Percentiles rank a stretch among this genome's conserved stretches.
phyloP scores from a whole-genome alignment of 2,329 filamentous ascomycete species.

The Metarhizium rileyi region DNA sequence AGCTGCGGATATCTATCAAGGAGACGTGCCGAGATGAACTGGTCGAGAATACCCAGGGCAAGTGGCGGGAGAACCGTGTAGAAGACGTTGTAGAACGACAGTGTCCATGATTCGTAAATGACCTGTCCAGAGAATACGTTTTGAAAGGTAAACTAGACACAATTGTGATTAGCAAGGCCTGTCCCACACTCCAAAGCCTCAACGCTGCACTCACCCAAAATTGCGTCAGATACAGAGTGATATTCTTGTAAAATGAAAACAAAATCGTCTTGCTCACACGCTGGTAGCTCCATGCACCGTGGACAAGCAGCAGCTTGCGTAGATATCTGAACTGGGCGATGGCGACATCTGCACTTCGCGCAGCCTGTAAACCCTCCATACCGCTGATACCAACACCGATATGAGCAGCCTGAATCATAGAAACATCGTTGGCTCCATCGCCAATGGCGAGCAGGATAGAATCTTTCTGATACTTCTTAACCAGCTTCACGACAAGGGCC shows the following conservation, averaged over 20 bases:
- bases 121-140: constrained; percentile 96
- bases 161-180: background rate
- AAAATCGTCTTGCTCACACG: constrained; percentile 93
- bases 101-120: constrained; percentile 97
- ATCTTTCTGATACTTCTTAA: constrained; percentile 84
- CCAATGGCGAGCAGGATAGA: constrained; percentile 90
- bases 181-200: background rate
- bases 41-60: constrained; percentile 91
- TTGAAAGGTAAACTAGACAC: constrained; percentile 77
- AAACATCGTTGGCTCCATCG: constrained; percentile 98
- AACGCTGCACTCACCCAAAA: constrained; percentile 69
- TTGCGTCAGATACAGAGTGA: constrained; percentile 96
- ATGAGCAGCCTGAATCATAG: constrained; percentile 98
- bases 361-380: constrained; percentile 92
- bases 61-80: constrained; percentile 92
- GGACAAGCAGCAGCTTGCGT: constrained; percentile 85
- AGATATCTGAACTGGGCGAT: constrained; percentile 95
- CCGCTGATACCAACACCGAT: constrained; percentile 97
- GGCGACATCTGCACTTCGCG: constrained; percentile 87
- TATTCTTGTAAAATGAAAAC: constrained; percentile 99
- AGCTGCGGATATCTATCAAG: constrained; percentile 94
- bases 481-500: constrained; percentile 92
- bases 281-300: constrained; percentile 96
- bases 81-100: constrained; percentile 99
- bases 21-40: constrained; percentile 89